Conservation (phyloP, 225 moss, liverwort and hornwort species). For the Asterella californica region DNA sequence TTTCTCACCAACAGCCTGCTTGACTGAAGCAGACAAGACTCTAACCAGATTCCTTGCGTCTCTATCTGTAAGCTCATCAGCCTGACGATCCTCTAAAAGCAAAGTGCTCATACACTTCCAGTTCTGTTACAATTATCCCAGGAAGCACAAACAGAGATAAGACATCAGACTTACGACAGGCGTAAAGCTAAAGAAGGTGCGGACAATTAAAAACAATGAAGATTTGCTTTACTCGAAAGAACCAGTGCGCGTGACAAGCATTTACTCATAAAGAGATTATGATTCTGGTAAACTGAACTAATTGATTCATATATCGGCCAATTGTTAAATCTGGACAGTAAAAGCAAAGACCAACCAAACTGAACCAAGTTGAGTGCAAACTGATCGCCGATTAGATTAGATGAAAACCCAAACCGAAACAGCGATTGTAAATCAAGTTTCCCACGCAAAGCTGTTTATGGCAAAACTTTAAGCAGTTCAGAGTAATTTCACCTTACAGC, state of each 20-base stretch:
- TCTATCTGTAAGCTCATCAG: conserved; percentile 78
- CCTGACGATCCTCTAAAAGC: conserved; percentile 80
- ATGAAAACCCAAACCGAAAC: no score
- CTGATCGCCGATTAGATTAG: no score
- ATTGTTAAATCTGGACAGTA: neutral
- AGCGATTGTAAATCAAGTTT: no score
- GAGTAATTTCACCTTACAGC: no score
- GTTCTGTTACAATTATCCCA: conserved; percentile 42
- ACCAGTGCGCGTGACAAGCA: no score
- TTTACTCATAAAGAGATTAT: no score
- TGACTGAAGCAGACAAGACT: conserved; percentile 85
- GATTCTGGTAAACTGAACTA: no score
- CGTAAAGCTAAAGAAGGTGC: neutral
- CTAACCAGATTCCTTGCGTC: conserved; percentile 90
- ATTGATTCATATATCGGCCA: neutral
- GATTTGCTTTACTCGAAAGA: no score
- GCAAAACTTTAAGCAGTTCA: no score
- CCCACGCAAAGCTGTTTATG: no score
- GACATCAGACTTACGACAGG: neutral
- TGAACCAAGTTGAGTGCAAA: no score
- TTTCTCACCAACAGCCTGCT: conserved; percentile 93
- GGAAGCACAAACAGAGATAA: neutral
- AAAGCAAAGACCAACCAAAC: neutral
- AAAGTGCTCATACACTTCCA: conserved; percentile 92
- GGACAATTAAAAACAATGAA: neutral